These are phyloP conservation scores for Pseudogymnoascus sp. DNA, from an alignment of 2,329 filamentous ascomycete species.

Conservation along the genomic window DNA sequence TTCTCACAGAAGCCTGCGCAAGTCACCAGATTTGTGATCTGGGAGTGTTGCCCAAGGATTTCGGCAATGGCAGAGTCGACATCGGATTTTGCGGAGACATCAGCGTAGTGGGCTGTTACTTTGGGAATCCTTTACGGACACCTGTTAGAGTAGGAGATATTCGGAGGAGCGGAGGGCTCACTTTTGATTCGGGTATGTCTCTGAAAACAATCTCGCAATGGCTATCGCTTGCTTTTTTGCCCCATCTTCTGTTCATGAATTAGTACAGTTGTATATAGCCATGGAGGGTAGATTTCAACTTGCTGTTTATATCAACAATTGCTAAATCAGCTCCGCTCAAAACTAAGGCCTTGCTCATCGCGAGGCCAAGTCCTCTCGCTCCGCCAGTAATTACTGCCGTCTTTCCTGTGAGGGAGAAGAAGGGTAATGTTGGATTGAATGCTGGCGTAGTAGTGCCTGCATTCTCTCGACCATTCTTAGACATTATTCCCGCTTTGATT, in stretches of 20 bases:
- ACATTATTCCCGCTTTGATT: conserved; percentile 14
- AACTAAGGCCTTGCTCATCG: conserved; percentile 88
- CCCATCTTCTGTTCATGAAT: conserved; percentile 58
- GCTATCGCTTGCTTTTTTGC: conserved; percentile 63
- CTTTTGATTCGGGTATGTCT: background rate
- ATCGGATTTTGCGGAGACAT: conserved; percentile 72
- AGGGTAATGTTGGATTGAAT: conserved; percentile 74
- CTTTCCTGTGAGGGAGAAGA: conserved; percentile 77
- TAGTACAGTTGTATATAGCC: conserved; percentile 11
- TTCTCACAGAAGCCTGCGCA: conserved; percentile 97
- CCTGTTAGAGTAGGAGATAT: background rate
- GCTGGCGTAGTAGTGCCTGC: background rate
- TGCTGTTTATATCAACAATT: conserved; percentile 80
- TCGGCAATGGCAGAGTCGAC: conserved; percentile 67
- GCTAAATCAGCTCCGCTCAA: conserved; percentile 82
- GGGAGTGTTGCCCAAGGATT: conserved; percentile 61
- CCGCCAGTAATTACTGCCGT: conserved; percentile 84
- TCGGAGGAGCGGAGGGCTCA: background rate
- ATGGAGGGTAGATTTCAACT: conserved; percentile 26
- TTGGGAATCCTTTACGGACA: conserved; percentile 52
- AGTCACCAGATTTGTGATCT: conserved; percentile 86
- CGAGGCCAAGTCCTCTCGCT: conserved; percentile 77
- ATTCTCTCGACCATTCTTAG: conserved; percentile 20
- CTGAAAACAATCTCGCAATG: background rate
- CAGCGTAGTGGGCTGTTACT: conserved; percentile 78